Evolutionary conservation across 2,329 filamentous ascomycete genomes (phyloP).

Genomic region (Pseudogymnoascus sp.): DNA sequence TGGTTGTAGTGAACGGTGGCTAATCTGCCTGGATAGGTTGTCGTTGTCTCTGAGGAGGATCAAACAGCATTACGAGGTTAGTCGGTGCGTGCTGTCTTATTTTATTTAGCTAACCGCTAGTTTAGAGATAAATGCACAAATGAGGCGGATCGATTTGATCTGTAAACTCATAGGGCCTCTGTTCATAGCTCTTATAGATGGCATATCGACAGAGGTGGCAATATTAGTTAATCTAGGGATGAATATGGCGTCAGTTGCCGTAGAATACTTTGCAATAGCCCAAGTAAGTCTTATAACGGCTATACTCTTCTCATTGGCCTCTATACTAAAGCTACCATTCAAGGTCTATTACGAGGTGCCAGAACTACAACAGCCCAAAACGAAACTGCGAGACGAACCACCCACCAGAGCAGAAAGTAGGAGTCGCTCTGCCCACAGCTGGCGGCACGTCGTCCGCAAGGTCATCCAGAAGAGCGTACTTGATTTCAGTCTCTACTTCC

Average conservation of each 20-base stretch:
- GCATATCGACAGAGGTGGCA: slow-evolving; percentile 37
- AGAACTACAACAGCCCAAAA: slow-evolving; percentile 8
- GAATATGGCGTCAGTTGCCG: slow-evolving; percentile 37
- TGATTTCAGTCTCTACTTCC: slow-evolving; percentile 33
- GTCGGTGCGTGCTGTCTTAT: neutral
- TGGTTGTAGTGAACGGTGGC: neutral
- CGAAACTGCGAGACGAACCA: neutral
- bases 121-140: slow-evolving; percentile 44
- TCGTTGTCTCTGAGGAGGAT: slow-evolving; percentile 39
- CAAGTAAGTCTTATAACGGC: neutral
- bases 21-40: slow-evolving; percentile 28
- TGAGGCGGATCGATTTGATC: slow-evolving; percentile 50
- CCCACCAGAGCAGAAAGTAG: neutral
- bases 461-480: neutral
- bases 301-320: neutral
- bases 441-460: neutral
- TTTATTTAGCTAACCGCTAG: neutral
- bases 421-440: neutral
- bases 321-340: neutral
- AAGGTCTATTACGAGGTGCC: slow-evolving; percentile 23
- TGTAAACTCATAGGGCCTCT: slow-evolving; percentile 50
- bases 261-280: slow-evolving; percentile 19
- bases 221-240: slow-evolving; percentile 41
- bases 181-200: slow-evolving; percentile 40
- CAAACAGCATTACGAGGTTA: slow-evolving; percentile 20